phyloP scores from a whole-genome alignment of 2,329 filamentous ascomycete species.

The Pezicula neosporulosa region DNA sequence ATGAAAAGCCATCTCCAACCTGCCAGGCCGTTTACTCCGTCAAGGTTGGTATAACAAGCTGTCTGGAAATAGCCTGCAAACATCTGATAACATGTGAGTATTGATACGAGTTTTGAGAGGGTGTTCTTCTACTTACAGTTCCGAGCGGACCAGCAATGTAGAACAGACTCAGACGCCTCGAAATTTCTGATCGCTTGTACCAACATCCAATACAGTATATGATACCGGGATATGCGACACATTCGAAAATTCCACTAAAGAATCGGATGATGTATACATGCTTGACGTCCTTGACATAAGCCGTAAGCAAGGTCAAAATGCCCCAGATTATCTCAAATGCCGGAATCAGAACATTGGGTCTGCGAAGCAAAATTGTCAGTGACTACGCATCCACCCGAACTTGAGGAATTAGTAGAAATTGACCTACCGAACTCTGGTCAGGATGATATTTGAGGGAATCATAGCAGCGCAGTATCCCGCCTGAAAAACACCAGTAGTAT shows the following conservation, averaged over 20 bases:
- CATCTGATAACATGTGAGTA: background rate
- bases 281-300: constrained; percentile 6
- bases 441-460: constrained; percentile 8
- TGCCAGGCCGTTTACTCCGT: constrained; percentile 18
- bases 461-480: constrained; percentile 1
- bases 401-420: background rate
- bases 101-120: background rate
- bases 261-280: constrained; percentile 2
- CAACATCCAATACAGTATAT: constrained; percentile 52
- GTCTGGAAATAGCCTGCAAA: constrained; percentile 17
- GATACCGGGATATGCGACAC: constrained; percentile 52
- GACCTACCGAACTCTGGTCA: constrained; percentile 4
- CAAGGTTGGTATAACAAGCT: constrained; percentile 21
- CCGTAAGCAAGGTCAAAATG: constrained; percentile 2
- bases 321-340: constrained; percentile 5
- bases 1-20: constrained; percentile 28
- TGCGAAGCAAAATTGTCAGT: background rate
- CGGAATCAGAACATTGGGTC: constrained; percentile 5
- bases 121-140: constrained; percentile 12
- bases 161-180: constrained; percentile 53
- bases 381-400: background rate
- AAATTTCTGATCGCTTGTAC: constrained; percentile 56
- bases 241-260: constrained; percentile 6
- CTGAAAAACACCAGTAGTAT: constrained; percentile 5
- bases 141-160: constrained; percentile 53